Evolutionary conservation across 495 filamentous ascomycete species (phyloP).

Genomic region (Acidomyces sp.): DNA sequence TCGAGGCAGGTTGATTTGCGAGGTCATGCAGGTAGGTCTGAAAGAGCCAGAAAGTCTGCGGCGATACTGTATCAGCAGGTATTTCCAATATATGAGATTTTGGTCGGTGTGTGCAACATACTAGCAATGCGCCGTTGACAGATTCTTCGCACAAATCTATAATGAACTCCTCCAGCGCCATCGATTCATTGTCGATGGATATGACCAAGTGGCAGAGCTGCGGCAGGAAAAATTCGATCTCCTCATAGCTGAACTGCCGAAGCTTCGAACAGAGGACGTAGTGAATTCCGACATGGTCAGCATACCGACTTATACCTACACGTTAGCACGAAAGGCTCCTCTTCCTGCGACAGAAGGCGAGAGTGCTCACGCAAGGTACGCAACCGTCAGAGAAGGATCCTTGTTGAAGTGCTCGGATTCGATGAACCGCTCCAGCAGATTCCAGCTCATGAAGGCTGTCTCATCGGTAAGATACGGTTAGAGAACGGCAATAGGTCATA

Average conservation of each 20-base stretch:
- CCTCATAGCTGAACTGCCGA: slow-evolving; percentile 65
- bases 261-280: slow-evolving; percentile 69
- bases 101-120: too few relatives aligned
- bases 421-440: slow-evolving; percentile 64
- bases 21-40: slow-evolving; percentile 70
- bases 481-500: slow-evolving; percentile 3
- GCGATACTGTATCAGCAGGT: too few relatives aligned
- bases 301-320: slow-evolving; percentile 75
- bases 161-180: slow-evolving; percentile 70
- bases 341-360: too few relatives aligned
- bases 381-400: slow-evolving; percentile 64
- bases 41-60: slow-evolving; percentile 70
- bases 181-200: slow-evolving; percentile 69
- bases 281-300: slow-evolving; percentile 68
- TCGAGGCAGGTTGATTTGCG: slow-evolving; percentile 50
- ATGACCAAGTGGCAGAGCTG: slow-evolving; percentile 66
- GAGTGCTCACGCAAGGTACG: slow-evolving; percentile 56
- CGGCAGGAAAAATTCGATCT: slow-evolving; percentile 74
- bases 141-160: slow-evolving; percentile 68
- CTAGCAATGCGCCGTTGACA: slow-evolving; percentile 61
- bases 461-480: slow-evolving; percentile 1
- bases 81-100: too few relatives aligned
- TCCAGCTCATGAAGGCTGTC: slow-evolving; percentile 31
- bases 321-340: too few relatives aligned
- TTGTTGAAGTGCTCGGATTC: slow-evolving; percentile 74